Evolutionary conservation across 257 asterid genomes (phyloP).

Genomic region (Verbena officinalis): DNA sequence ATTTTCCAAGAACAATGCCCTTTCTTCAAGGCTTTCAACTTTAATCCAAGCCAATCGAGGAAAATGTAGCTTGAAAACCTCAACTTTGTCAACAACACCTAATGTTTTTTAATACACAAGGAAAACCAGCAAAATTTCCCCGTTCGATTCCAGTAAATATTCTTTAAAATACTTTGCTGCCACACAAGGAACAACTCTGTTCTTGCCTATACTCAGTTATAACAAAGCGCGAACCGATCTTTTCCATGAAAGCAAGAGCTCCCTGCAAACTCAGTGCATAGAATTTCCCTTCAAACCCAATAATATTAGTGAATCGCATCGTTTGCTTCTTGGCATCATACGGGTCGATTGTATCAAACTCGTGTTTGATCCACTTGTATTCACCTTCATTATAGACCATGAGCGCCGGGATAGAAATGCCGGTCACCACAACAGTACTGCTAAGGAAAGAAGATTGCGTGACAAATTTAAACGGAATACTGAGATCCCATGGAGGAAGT

Average conservation of each 20-base stretch:
- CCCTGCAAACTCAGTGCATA: conserved; percentile 46
- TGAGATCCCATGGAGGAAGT: neutral
- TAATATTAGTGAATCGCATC: conserved; percentile 37
- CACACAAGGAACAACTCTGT: conserved; percentile 35
- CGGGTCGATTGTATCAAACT: conserved; percentile 31
- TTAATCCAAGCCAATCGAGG: conserved; percentile 26
- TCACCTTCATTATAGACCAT: neutral
- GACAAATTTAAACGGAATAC: conserved; percentile 29
- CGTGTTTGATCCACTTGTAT: conserved; percentile 19
- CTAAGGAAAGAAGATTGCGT: conserved; percentile 19
- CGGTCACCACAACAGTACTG: conserved; percentile 9
- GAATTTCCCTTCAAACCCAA: conserved; percentile 33
- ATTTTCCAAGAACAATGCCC: conserved; percentile 34
- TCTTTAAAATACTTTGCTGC: conserved; percentile 33
- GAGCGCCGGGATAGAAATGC: conserved; percentile 30
- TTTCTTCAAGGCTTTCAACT: conserved; percentile 33
- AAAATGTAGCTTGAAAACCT: conserved; percentile 28
- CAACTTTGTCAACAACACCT: conserved; percentile 30
- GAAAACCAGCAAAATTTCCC: conserved; percentile 41
- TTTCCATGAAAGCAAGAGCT: conserved; percentile 33
- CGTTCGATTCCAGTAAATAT: conserved; percentile 34
- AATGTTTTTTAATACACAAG: conserved; percentile 27
- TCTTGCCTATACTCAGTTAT: conserved; percentile 29
- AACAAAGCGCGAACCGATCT: conserved; percentile 18
- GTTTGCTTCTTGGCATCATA: conserved; percentile 23